Conservation (phyloP, 176 grass and related monocot species). For the Avena eriantha region DNA sequence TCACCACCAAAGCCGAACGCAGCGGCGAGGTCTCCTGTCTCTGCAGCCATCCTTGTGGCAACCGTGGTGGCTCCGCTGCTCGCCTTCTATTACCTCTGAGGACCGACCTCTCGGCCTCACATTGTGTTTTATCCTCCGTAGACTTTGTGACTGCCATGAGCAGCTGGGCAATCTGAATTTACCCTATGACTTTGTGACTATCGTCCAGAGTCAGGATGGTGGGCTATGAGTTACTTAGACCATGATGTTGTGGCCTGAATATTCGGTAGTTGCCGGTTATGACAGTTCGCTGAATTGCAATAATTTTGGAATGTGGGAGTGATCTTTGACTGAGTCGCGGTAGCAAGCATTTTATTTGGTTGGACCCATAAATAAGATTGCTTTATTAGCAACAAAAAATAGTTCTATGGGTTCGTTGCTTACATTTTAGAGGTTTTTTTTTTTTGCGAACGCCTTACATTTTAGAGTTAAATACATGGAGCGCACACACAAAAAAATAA, state of each 20-base stretch:
- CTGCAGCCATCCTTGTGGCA: slow-evolving; percentile 10
- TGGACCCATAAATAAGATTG: too few relatives aligned
- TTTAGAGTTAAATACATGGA: too few relatives aligned
- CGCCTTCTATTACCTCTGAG: slow-evolving; percentile 41
- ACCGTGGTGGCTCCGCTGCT: slow-evolving; percentile 32
- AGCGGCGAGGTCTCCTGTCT: slow-evolving; percentile 4
- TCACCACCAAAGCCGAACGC: slow-evolving; percentile 23
- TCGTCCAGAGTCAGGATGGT: neutral
- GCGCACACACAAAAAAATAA: too few relatives aligned
- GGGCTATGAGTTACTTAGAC: neutral
- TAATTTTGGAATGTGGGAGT: neutral
- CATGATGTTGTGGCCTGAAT: neutral
- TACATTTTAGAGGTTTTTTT: too few relatives aligned
- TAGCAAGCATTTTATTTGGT: neutral
- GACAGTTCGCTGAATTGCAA: neutral
- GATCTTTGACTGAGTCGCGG: neutral
- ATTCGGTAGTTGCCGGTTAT: neutral
- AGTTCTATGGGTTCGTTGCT: too few relatives aligned
- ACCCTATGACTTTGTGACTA: neutral
- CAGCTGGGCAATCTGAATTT: neutral
- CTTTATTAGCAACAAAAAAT: too few relatives aligned
- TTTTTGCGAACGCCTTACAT: too few relatives aligned
- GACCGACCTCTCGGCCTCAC: neutral
- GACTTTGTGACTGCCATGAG: neutral
- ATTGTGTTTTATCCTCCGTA: neutral